phyloP scores from a whole-genome alignment of 2,329 filamentous ascomycete genomes.

The Diaporthe destruens region DNA sequence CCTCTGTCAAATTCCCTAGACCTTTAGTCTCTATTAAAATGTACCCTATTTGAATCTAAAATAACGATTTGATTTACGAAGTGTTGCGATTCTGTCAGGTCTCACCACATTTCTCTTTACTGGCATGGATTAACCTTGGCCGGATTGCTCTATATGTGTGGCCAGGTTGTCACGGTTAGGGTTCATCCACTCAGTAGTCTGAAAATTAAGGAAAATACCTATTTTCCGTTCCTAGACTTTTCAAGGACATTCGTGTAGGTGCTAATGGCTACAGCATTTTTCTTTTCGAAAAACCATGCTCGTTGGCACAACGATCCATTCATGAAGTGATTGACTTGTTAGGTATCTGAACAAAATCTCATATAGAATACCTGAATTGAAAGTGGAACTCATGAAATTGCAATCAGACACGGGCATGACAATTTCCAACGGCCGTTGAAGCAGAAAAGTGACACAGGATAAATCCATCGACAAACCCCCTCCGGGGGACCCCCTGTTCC shows the following conservation, averaged over 20 bases:
- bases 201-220: not conserved
- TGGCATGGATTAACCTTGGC: not conserved
- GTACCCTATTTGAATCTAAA: not conserved
- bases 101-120: not conserved
- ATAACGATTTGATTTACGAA: not conserved
- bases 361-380: not conserved
- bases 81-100: too few species aligned
- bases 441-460: too few species aligned
- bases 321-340: not conserved
- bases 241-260: too few species aligned
- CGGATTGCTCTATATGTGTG: not conserved
- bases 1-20: not conserved
- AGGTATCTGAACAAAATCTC: not conserved
- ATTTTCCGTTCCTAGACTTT: too few species aligned
- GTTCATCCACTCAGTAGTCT: not conserved
- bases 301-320: not conserved
- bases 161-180: too few species aligned
- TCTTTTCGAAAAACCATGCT: not conserved
- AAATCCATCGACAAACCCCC: too few species aligned
- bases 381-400: too few species aligned
- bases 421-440: too few species aligned
- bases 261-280: not conserved
- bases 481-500: too few species aligned
- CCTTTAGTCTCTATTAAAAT: not conserved
- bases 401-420: not conserved